phyloP scores from a whole-genome alignment of 2,329 filamentous ascomycete genomes.

The Fusarium udum region DNA sequence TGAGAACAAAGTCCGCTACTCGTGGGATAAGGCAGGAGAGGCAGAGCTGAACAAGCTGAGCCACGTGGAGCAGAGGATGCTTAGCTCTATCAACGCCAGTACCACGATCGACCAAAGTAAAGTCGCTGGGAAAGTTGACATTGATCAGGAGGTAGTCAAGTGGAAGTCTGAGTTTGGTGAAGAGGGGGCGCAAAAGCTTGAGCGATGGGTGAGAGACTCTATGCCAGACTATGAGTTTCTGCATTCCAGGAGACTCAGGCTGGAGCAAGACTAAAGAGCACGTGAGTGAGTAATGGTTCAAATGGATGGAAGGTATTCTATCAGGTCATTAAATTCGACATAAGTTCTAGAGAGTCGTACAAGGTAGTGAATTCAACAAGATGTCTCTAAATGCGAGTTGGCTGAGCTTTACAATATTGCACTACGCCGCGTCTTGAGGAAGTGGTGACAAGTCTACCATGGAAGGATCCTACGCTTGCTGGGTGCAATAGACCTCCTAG shows the following conservation, averaged over 20 bases:
- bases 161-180: slow-evolving; percentile 33
- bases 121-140: slow-evolving; percentile 20
- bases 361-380: background rate
- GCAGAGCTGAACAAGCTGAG: slow-evolving; percentile 1
- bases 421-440: no score
- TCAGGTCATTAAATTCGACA: background rate
- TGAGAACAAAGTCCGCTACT: slow-evolving; percentile 12
- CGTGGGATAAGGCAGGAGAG: slow-evolving; percentile 11
- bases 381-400: no score
- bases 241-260: slow-evolving; percentile 19
- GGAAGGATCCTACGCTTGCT: no score
- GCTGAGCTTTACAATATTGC: background rate
- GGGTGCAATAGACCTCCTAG: background rate
- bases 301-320: no score
- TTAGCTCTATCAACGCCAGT: slow-evolving; percentile 30
- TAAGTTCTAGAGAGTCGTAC: background rate
- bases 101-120: slow-evolving; percentile 14
- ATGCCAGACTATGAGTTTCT: slow-evolving; percentile 30
- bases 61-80: slow-evolving; percentile 11
- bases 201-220: slow-evolving; percentile 25
- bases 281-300: fast-evolving
- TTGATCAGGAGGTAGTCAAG: slow-evolving; percentile 25
- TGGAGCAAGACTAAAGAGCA: background rate
- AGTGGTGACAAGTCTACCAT: no score
- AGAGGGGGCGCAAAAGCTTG: slow-evolving; percentile 16